Base-by-base conservation (phyloP, 306 rosid genomes). In the Arachis hypogaea region DNA sequence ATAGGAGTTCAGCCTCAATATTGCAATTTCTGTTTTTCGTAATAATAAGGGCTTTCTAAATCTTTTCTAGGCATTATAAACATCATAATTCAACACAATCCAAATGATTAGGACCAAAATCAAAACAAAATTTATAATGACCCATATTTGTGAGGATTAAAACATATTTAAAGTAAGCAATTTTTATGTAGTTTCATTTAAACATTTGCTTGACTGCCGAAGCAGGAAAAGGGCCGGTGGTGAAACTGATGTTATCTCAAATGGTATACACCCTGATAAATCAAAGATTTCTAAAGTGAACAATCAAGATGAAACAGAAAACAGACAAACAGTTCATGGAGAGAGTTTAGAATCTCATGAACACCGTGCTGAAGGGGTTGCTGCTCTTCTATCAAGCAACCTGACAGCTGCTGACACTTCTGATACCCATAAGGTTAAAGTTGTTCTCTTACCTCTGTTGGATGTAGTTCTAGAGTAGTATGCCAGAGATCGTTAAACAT, bases 221-320 rank as follows among this genome's bases (percentile, higher is more conserved):
- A 77, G 55, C 92, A 90, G 99, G 85, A 95, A 95, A 86, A 89
- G 99, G 73, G 45, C 80, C 67, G 77, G 83, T 59, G 80, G 66
- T 46, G 96, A 89, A 79, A 51, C 71, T 74, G 88, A 86, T 55
- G 66, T 55, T 59, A 29, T 73, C 72, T 79, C 82, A 54, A 90
- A 86, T 87, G 93, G 90, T 70, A 78, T 81, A 63, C 78, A 79
- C 69, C 51, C 71, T 74, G 70, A 68, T 83, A 84, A 82, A 67
- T 77, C 85, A 11, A 87, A 82, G 87, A 71, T 75, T 81, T 77
- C 86, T 52, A 74, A 70, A 69, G 81, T 28, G 46, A 56, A 69
- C 71, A 72, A 75, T 63, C 86, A 65, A 51, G 93, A 89, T 73
- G 79, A 71, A 67, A 77, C 51, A 70, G 82, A 78, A 75, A 74